Percentiles rank a stretch among this genome's conserved stretches.
phyloP scores from a whole-genome alignment of 257 asterid genomes.

The Solanum pinnatisectum region DNA sequence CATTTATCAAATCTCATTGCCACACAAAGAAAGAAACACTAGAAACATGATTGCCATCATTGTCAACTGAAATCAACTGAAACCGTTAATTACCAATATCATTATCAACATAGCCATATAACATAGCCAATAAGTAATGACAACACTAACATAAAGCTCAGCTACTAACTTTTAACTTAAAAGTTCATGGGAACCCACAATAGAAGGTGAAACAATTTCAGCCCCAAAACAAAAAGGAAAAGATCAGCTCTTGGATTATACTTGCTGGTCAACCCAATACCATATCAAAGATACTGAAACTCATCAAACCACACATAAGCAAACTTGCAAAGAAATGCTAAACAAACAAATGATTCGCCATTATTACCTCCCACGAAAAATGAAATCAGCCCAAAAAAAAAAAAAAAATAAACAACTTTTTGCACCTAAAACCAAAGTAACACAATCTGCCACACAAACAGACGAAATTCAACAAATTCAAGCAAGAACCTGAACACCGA shows the following conservation, averaged over 20 bases:
- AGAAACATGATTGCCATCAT: not conserved
- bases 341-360: not conserved
- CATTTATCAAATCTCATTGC: not conserved
- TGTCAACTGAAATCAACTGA: not conserved
- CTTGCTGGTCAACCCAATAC: not conserved
- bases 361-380: not conserved
- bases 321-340: not conserved
- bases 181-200: not conserved
- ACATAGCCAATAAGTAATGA: too few species aligned
- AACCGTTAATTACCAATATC: not conserved
- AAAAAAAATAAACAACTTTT: not conserved
- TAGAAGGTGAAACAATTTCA: not conserved
- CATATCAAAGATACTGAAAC: not conserved
- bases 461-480: not conserved
- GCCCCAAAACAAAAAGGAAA: not conserved
- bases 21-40: not conserved
- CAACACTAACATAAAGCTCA: not conserved
- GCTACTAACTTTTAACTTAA: not conserved
- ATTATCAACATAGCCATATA: not conserved
- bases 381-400: not conserved
- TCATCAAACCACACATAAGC: not conserved
- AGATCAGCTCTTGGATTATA: not conserved
- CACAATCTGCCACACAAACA: not conserved
- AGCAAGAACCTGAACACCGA: not conserved
- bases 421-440: not conserved